Evolutionary conservation across 192 early-diverging fungal species (phyloP).

Genomic region (Umbelopsis isabellina): DNA sequence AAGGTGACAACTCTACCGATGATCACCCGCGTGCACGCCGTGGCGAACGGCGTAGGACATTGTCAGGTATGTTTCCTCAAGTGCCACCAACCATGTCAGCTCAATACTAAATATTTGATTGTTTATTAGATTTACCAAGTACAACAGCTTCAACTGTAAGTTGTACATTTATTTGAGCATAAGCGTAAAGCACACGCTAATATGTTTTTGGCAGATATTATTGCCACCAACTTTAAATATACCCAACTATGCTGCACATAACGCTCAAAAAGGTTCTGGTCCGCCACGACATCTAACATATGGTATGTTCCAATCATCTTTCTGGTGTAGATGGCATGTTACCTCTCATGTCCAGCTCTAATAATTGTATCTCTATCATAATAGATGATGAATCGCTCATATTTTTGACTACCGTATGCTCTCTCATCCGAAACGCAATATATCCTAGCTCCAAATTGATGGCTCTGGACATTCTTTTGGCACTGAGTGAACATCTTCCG

Average conservation of each 20-base stretch:
- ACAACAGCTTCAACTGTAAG: slow-evolving; percentile 34
- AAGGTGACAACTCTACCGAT: slow-evolving; percentile 22
- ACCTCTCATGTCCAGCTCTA: background rate
- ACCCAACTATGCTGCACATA: slow-evolving; percentile 27
- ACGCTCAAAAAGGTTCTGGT: background rate
- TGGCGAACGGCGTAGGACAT: slow-evolving; percentile 23
- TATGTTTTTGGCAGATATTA: slow-evolving; percentile 7
- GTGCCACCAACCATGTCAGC: too few species aligned
- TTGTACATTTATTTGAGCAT: background rate
- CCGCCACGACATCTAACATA: slow-evolving; percentile 4
- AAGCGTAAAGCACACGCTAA: too few species aligned
- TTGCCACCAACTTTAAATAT: slow-evolving; percentile 39
- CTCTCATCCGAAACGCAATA: slow-evolving; percentile 68
- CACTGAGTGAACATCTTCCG: slow-evolving; percentile 62
- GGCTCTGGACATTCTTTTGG: slow-evolving; percentile 76
- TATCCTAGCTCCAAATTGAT: slow-evolving; percentile 73
- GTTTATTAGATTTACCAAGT: slow-evolving; percentile 17
- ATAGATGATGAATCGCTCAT: slow-evolving; percentile 71
- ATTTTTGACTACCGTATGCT: slow-evolving; percentile 68
- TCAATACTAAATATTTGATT: background rate
- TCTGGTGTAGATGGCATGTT: background rate
- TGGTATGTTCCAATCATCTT: slow-evolving; percentile 5
- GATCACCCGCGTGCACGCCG: background rate
- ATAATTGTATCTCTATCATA: background rate
- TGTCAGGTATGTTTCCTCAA: slow-evolving; percentile 14